Base-by-base conservation (phyloP, 345 rosid species). In the Turnera subulata region DNA sequence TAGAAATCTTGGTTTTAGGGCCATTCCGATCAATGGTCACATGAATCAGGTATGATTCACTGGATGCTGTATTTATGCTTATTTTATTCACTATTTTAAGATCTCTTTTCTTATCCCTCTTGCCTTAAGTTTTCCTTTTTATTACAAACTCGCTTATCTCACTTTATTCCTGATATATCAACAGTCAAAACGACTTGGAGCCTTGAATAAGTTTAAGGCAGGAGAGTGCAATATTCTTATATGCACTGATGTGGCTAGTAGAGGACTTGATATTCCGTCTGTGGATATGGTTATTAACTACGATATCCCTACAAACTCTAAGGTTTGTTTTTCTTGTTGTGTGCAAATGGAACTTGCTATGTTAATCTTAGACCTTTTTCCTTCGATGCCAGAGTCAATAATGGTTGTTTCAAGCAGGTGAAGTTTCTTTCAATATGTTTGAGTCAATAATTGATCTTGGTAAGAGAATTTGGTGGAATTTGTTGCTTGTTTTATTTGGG, bases 251-350 rank as follows among this genome's bases (percentile, higher is more conserved):
- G 97, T 89, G 66, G 99, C 99, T 35, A 89, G 97, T 69, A 83
- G 99, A 81, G 99, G 97, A 62, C 97, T 93, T 11, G 96, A 93
- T 80, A 89, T 93, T 69, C 94, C 97, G 1, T 78, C 97, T 0
- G 99, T 89, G n/a, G 99, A 89, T 74, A 70, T 82, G 78, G 99
- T 93, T 69, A 85, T 89, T 61, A 93, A 93, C 70, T 93, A 89
- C 45, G 97, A 93, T 52, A 82, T 89, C 67, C 99, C 99, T 46
- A 75, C 94, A 17, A 82, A 82, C 65, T 80, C 91, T 35, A 84
- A 84, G 90, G 95, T 84, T 11, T 45, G 75, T 15, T 37, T 19
- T 63, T 32, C 56, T 13, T 29, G 5, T 29, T 29, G 35, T 3
- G 8, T 29, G 8, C 35, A 29, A 29, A 29, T 8, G 8, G 35